phyloP scores from a whole-genome alignment of 257 asterid genomes.

The Penstemon davidsonii region DNA sequence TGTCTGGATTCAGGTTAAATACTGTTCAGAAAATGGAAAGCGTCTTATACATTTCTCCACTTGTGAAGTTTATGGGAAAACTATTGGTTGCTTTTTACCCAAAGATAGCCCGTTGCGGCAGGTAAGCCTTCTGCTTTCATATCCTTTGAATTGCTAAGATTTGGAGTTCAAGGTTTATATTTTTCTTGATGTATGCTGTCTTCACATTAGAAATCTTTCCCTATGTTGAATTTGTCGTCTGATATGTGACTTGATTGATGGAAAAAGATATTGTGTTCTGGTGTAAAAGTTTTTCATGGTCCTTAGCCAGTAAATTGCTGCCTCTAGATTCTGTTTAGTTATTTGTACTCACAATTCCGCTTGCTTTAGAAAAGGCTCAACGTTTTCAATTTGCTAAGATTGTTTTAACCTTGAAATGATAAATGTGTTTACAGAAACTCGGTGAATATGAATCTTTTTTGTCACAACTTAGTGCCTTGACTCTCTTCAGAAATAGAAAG shows the following conservation, averaged over 20 bases:
- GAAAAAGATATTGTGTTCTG: constrained; percentile 1
- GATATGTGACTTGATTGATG: not conserved
- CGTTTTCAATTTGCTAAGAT: too few species aligned
- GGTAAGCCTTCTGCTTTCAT: constrained; percentile 46
- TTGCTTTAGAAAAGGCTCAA: too few species aligned
- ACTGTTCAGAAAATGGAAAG: constrained; percentile 89
- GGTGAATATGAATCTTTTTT: not conserved
- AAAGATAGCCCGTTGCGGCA: constrained; percentile 83
- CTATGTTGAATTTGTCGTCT: not conserved
- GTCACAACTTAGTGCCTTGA: not conserved
- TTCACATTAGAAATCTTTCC: not conserved
- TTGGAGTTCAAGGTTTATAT: not conserved
- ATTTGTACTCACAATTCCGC: too few species aligned
- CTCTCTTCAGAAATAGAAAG: not conserved
- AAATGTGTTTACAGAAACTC: not conserved
- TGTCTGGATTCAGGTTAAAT: constrained; percentile 66
- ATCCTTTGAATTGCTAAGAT: constrained; percentile 6
- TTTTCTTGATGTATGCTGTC: constrained; percentile 5
- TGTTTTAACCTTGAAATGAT: not conserved
- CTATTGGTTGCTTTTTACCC: constrained; percentile 79
- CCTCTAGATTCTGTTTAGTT: too few species aligned
- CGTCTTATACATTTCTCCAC: constrained; percentile 97
- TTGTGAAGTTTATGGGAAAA: constrained; percentile 94
- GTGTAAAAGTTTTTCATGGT: not conserved
- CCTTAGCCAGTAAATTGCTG: too few species aligned